Conservation (phyloP, 2,329 filamentous ascomycete genomes). For the Colletotrichum liaoningense region DNA sequence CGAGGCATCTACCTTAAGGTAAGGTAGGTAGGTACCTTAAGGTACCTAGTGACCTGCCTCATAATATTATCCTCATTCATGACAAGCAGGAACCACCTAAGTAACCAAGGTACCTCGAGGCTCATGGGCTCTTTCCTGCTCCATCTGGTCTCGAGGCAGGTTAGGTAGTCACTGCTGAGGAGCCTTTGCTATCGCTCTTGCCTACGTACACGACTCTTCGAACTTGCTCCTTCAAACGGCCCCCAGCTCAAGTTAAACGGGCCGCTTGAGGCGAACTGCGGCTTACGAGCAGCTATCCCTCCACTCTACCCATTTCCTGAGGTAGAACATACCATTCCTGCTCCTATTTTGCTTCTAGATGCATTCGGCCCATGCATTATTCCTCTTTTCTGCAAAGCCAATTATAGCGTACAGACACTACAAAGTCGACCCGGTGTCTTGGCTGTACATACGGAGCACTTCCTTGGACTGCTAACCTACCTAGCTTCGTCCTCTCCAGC, state of each 20-base stretch:
- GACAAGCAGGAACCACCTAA: no score
- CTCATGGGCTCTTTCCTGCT: no score
- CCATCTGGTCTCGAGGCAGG: no score
- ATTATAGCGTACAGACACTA: slow-evolving; percentile 9
- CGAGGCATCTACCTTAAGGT: no score
- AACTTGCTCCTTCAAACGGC: no score
- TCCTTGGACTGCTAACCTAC: background rate
- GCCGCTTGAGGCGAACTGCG: background rate
- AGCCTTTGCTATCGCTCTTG: no score
- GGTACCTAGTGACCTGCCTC: background rate
- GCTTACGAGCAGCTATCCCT: background rate
- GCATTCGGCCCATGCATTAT: slow-evolving; percentile 27
- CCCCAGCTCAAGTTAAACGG: no score
- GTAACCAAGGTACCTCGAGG: no score
- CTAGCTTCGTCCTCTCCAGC: background rate
- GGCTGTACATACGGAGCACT: background rate
- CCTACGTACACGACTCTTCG: no score
- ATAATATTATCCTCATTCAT: background rate
- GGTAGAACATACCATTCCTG: slow-evolving; percentile 18
- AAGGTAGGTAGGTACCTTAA: no score
- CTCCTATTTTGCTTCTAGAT: slow-evolving; percentile 32
- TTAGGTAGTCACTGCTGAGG: no score
- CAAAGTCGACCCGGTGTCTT: slow-evolving; percentile 13
- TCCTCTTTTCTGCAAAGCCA: background rate
- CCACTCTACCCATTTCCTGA: background rate